Percentiles rank a stretch among this genome's conserved stretches.
phyloP scores from a whole-genome alignment of 768 basidiomycete genomes.

The Myochromella boudieri region DNA sequence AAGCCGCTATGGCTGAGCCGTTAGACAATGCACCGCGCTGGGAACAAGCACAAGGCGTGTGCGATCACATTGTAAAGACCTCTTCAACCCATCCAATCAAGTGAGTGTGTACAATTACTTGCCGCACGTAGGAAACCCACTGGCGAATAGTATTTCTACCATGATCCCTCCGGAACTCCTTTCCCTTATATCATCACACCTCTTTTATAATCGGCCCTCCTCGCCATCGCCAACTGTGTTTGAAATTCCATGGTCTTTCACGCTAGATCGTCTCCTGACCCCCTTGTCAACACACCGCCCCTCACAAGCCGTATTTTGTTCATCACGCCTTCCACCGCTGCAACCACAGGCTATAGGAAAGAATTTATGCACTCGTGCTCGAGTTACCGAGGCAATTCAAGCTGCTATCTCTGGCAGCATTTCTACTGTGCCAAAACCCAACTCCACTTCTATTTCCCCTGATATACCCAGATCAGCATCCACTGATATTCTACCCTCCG shows the following conservation, averaged over 20 bases:
- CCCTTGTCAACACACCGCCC: conserved; percentile 19
- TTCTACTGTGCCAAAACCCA: conserved; percentile 10
- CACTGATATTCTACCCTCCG: conserved; percentile 6
- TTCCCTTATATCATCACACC: conserved; percentile 49
- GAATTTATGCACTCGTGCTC: conserved; percentile 22
- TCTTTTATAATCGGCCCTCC: conserved; percentile 23
- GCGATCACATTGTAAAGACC: conserved; percentile 52
- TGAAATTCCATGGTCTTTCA: conserved; percentile 41
- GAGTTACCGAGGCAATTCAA: conserved; percentile 32
- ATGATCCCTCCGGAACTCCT: conserved; percentile 62
- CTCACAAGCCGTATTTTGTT: conserved; percentile 4
- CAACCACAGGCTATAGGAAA: conserved; percentile 14
- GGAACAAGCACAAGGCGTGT: background rate
- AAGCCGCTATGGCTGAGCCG: conserved; percentile 52
- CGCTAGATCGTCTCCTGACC: conserved; percentile 40
- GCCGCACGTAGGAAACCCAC: background rate
- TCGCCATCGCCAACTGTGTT: conserved; percentile 41
- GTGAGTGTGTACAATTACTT: conserved; percentile 42
- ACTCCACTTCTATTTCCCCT: background rate
- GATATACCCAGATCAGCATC: conserved; percentile 7
- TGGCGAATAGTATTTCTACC: conserved; percentile 51
- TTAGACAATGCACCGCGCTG: conserved; percentile 18
- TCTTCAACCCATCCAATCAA: conserved; percentile 84
- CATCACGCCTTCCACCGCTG: conserved; percentile 6
- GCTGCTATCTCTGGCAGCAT: conserved; percentile 37